Conservation (phyloP, 2,329 filamentous ascomycete species). For the Decorospora gaudefroyi region DNA sequence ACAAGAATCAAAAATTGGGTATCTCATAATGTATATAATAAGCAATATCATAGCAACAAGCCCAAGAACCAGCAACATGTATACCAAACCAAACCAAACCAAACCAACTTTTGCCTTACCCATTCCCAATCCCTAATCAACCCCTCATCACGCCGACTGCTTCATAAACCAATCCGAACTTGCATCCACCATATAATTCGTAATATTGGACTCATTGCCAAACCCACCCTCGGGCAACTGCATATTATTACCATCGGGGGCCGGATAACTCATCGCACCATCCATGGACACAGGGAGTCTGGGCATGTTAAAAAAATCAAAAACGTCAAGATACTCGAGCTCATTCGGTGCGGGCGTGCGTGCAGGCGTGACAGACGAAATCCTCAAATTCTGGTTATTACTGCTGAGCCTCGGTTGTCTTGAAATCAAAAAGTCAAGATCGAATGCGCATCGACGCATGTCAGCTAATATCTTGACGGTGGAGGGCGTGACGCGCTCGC, state of each 20-base stretch:
- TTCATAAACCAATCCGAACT: constrained; percentile 72
- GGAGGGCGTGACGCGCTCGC: constrained; percentile 75
- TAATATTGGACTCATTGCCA: constrained; percentile 73
- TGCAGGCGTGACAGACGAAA: constrained; percentile 57
- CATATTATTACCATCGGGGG: constrained; percentile 34
- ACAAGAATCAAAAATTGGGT: constrained; percentile 10
- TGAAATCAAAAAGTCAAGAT: constrained; percentile 86
- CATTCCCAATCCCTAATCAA: not conserved
- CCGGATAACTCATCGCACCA: constrained; percentile 35
- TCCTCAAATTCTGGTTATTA: constrained; percentile 40
- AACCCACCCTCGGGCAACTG: constrained; percentile 33
- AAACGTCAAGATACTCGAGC: constrained; percentile 87
- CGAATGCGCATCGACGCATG: constrained; percentile 88
- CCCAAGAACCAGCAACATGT: not conserved
- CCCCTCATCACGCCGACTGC: constrained; percentile 19
- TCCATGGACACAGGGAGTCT: constrained; percentile 60
- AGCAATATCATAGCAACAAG: no score
- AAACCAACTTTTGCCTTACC: constrained; percentile 4
- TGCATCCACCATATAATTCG: constrained; percentile 75
- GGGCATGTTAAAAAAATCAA: constrained; percentile 93
- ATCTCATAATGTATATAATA: no score
- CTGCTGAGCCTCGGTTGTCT: constrained; percentile 64
- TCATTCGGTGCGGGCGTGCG: constrained; percentile 78
- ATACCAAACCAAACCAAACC: not conserved
- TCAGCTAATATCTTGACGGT: constrained; percentile 86